Evolutionary conservation across 2,329 filamentous ascomycete genomes (phyloP), one percentile per base, ranked within the genome.

Genomic region (Lachnellula cervina): DNA sequence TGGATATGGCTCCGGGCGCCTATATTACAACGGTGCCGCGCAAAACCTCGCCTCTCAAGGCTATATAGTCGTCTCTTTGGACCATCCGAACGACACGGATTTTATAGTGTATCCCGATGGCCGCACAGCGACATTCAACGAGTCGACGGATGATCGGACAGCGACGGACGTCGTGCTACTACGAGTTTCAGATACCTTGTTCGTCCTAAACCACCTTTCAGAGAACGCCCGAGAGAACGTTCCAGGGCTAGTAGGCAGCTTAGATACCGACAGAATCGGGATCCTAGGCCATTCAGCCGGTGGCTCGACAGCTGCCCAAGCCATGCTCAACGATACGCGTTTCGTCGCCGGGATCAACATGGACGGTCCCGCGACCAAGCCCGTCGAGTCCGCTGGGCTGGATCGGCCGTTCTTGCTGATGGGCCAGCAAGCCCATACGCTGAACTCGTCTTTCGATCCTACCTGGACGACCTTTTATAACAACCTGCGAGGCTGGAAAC

Each of bases 261-360:
- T 59, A 1, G 34, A 54, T 9, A 47, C 44, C 6, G 32, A 56
- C 3, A 52, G 56, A 48, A 51, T 59, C 16, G 61, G 57, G 1
- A 53, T 59, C 5, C 38, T 60, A 9, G 61, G 61, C 4, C 61
- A 50, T 19, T 50, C 48, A 19, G 19, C 38, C 19, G 48, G 6
- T 11, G 69, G 69, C 1, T 68, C 69, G 1, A 62, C 69, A 4
- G 66, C 70, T 4, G 71, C 68, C 8, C 60, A 62, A 5, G 61
- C 65, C 1, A 63, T 72, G 54, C 55, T 64, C 4, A 52, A 58
- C 14, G 68, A 71, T 19, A 38, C 53, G 2, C 61, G 70, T 14
- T 62, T 74, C 42, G 55, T 62, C 1, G 69, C 64, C 2, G 72
- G 70, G 9, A 59, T 72, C 7, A 72, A 72, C 52, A 57, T 73